Evolutionary conservation across 805 yeast species (phyloP).

Genomic region (Saccharomycopsis fibuligera): DNA sequence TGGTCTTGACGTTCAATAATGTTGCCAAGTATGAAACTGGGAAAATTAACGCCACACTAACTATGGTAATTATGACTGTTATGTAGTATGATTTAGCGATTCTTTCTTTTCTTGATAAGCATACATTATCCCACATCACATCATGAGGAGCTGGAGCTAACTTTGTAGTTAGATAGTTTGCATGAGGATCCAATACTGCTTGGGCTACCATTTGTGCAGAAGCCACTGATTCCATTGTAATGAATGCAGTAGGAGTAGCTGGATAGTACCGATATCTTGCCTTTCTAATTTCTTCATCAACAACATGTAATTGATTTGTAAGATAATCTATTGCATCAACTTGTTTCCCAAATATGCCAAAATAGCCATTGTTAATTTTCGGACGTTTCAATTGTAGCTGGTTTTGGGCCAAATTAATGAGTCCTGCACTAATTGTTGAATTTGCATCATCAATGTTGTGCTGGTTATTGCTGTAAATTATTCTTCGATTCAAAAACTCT

Average conservation of each 20-base stretch:
- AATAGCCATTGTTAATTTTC: slow-evolving; percentile 47
- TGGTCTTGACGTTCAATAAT: slow-evolving; percentile 70
- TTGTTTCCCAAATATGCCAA: slow-evolving; percentile 57
- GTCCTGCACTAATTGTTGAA: slow-evolving; percentile 14
- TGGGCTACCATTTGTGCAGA: slow-evolving; percentile 97
- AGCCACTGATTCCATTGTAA: slow-evolving; percentile 92
- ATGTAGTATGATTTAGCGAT: slow-evolving; percentile 52
- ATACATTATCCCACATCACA: slow-evolving; percentile 86
- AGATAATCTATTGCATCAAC: slow-evolving; percentile 81
- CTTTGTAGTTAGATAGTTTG: slow-evolving; percentile 71
- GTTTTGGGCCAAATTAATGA: slow-evolving; percentile 10
- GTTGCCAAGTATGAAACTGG: slow-evolving; percentile 87
- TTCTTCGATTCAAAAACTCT: slow-evolving; percentile 9
- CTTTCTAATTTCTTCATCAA: slow-evolving; percentile 62
- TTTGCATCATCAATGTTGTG: slow-evolving; percentile 17
- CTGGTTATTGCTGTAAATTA: slow-evolving; percentile 10
- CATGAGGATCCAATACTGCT: slow-evolving; percentile 85
- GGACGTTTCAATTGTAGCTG: slow-evolving; percentile 43
- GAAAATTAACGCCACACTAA: slow-evolving; percentile 66
- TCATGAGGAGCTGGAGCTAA: slow-evolving; percentile 97
- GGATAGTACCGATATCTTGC: slow-evolving; percentile 67
- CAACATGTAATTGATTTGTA: slow-evolving; percentile 56
- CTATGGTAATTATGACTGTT: slow-evolving; percentile 57
- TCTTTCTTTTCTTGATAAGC: slow-evolving; percentile 70
- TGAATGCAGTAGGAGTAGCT: slow-evolving; percentile 86